Conservation (phyloP, 345 rosid genomes). For the Eucalyptus albens region DNA sequence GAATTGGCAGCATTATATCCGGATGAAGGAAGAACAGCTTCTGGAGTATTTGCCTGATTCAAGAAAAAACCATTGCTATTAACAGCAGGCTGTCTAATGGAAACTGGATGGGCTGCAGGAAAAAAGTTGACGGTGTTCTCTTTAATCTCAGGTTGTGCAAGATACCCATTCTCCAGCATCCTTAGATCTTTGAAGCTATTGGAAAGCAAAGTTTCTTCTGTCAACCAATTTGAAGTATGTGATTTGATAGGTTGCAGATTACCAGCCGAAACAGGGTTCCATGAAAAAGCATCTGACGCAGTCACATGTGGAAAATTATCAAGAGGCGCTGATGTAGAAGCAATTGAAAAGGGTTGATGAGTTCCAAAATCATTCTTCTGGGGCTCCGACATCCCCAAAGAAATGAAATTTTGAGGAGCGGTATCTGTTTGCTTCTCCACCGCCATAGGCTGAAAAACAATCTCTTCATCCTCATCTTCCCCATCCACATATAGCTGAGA, state of each 20-base stretch:
- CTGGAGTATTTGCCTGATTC: constrained; percentile 27
- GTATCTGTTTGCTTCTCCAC: constrained; percentile 46
- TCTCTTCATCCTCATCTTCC: constrained; percentile 90
- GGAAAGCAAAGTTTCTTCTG: constrained; percentile 43
- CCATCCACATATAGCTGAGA: constrained; percentile 30
- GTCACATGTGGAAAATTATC: constrained; percentile 26
- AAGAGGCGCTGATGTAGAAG: constrained; percentile 18
- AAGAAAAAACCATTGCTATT: neutral
- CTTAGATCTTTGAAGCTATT: constrained; percentile 42
- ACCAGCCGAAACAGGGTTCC: neutral
- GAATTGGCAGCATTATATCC: constrained; percentile 26
- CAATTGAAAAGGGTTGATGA: constrained; percentile 25
- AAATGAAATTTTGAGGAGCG: constrained; percentile 17
- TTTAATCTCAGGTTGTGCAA: constrained; percentile 24
- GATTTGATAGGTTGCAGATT: constrained; percentile 20
- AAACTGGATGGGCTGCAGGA: constrained; percentile 14
- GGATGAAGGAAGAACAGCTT: constrained; percentile 32
- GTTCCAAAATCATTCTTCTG: constrained; percentile 15
- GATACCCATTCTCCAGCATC: constrained; percentile 48
- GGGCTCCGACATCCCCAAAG: constrained; percentile 32
- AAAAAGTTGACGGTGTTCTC: constrained; percentile 19
- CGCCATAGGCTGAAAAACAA: constrained; percentile 78
- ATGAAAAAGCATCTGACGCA: constrained; percentile 23
- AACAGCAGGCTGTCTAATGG: neutral
- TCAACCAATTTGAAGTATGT: constrained; percentile 38